phyloP scores from a whole-genome alignment of 2,329 filamentous ascomycete species.

The Didymella keratinophila region DNA sequence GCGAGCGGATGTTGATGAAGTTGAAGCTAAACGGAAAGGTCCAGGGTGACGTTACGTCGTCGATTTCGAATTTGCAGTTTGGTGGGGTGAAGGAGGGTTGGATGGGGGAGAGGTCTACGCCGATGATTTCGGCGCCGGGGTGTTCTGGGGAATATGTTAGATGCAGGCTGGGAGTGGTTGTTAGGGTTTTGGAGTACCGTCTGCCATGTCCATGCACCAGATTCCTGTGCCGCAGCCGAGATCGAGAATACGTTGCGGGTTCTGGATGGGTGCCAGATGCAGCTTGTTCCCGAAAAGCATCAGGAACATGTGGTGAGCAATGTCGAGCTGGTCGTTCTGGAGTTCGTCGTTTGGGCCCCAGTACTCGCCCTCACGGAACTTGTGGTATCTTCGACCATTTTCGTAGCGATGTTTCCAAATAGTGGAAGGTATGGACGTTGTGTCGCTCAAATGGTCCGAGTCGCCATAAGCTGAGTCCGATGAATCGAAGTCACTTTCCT shows the following conservation, averaged over 20 bases:
- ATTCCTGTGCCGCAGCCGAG: slow-evolving; percentile 42
- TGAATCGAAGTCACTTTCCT: slow-evolving; percentile 25
- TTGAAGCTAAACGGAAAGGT: slow-evolving; percentile 47
- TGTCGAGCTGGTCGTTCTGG: slow-evolving; percentile 41
- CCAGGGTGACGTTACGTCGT: slow-evolving; percentile 54
- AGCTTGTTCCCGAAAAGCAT: slow-evolving; percentile 35
- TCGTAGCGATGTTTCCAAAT: slow-evolving; percentile 43
- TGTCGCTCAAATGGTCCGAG: slow-evolving; percentile 36
- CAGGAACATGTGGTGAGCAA: slow-evolving; percentile 39
- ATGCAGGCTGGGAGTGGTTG: not conserved
- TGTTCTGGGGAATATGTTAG: slow-evolving; percentile 22
- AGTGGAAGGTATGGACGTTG: slow-evolving; percentile 42
- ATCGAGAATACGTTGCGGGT: slow-evolving; percentile 33
- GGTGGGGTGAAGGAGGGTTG: slow-evolving; percentile 56
- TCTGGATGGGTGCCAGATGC: slow-evolving; percentile 33
- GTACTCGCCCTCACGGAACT: slow-evolving; percentile 43
- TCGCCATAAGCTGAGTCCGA: slow-evolving; percentile 38
- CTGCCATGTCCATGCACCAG: slow-evolving; percentile 41
- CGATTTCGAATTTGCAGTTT: slow-evolving; percentile 57
- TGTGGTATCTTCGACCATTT: slow-evolving; percentile 46
- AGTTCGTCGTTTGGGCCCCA: slow-evolving; percentile 44
- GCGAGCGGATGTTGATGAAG: slow-evolving; percentile 54
- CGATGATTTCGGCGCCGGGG: slow-evolving; percentile 51
- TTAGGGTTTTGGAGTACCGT: slow-evolving; percentile 13
- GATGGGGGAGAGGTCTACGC: slow-evolving; percentile 58